Conservation (phyloP, 1,284 basidiomycete genomes). For the Puccinia coronata region DNA sequence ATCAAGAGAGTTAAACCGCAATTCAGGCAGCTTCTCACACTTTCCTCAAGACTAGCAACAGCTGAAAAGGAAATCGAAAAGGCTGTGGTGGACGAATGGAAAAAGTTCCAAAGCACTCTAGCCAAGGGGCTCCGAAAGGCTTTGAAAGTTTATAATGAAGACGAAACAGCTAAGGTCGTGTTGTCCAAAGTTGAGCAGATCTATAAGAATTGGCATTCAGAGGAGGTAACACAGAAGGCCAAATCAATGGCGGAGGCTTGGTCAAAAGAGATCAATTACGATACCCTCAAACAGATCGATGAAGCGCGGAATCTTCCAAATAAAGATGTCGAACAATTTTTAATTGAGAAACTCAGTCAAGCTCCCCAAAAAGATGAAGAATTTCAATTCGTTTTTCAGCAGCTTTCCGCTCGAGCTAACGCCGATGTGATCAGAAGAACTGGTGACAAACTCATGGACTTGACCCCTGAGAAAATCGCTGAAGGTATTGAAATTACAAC, state of each 20-base stretch:
- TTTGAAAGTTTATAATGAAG: neutral
- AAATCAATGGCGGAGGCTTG: neutral
- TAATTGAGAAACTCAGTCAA: neutral
- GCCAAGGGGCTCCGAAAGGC: neutral
- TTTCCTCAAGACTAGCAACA: neutral
- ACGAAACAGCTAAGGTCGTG: neutral
- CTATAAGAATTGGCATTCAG: neutral
- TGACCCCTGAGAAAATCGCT: neutral
- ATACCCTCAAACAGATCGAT: neutral
- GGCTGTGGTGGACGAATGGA: neutral
- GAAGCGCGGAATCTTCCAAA: too few species aligned
- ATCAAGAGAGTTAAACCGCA: neutral
- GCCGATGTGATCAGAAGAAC: neutral
- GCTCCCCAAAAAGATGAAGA: neutral
- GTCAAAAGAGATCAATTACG: neutral
- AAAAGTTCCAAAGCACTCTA: neutral
- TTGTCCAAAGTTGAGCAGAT: neutral
- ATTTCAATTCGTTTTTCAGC: neutral
- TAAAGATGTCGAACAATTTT: neutral
- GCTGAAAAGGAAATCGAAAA: neutral
- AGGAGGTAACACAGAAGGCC: neutral
- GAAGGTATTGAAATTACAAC: neutral
- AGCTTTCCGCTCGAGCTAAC: neutral
- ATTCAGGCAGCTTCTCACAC: neutral
- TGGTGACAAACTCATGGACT: neutral